A percentile compares a stretch with the other conserved stretches of the same genome.
Evolutionary conservation across 345 rosid genomes (phyloP).

Genomic region (Cochlearia excelsa): DNA sequence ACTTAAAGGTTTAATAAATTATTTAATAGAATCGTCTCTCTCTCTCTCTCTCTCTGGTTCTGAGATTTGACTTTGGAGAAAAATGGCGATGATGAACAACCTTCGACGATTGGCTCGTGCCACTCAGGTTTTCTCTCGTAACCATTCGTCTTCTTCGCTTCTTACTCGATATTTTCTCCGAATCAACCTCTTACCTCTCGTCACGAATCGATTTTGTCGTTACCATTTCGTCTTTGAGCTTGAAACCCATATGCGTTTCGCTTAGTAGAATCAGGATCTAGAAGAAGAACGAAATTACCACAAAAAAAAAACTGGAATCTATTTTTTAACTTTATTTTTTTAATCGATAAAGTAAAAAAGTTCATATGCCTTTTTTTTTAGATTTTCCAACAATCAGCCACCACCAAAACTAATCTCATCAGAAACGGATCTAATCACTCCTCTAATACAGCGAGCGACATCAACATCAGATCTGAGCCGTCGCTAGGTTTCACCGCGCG

Average conservation of each 20-base stretch:
- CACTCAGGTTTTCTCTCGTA: constrained; percentile 25
- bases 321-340: too few species aligned
- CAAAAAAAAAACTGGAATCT: too few species aligned
- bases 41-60: not conserved
- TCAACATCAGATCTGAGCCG: too few species aligned
- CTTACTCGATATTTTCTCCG: not conserved
- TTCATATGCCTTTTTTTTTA: too few species aligned
- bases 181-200: not conserved
- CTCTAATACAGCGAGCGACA: too few species aligned
- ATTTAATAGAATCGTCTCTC: constrained; percentile 1
- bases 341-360: not conserved
- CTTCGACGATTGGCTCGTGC: constrained; percentile 35
- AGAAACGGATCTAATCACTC: too few species aligned
- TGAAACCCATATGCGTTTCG: not conserved
- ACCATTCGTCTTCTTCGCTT: not conserved
- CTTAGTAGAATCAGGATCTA: constrained; percentile 14
- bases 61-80: not conserved
- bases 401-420: too few species aligned
- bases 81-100: constrained; percentile 27
- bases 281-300: not conserved
- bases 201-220: not conserved
- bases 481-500: too few species aligned
- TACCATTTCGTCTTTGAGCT: not conserved
- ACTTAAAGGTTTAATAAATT: too few species aligned
- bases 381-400: not conserved